A percentile compares a stretch with the other conserved stretches of the same genome.
Conservation (phyloP, 208 protist species). For the Entamoeba dispar region DNA sequence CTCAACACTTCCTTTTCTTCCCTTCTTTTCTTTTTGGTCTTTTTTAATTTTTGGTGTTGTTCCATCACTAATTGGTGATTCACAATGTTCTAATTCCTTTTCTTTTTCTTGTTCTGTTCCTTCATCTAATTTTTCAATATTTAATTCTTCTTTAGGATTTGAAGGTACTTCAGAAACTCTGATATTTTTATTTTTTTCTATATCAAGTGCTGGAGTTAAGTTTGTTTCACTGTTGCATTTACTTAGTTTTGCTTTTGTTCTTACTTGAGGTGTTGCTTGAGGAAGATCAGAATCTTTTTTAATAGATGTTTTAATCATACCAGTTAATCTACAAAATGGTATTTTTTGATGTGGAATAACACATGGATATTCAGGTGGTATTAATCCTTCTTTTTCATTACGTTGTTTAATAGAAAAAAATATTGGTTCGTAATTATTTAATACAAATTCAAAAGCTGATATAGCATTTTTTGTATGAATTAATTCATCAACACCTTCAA, state of each 20-base stretch:
- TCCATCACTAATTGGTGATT: background rate
- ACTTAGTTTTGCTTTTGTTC: too few species aligned
- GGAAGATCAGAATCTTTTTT: too few species aligned
- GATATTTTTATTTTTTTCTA: background rate
- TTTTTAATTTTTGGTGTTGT: background rate
- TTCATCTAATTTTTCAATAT: background rate
- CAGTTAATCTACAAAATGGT: background rate
- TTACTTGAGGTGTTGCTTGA: too few species aligned
- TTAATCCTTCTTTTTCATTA: background rate
- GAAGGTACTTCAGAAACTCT: background rate
- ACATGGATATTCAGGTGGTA: background rate
- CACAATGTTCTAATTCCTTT: too few species aligned
- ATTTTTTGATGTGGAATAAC: background rate
- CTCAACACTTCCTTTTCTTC: background rate
- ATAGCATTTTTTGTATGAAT: background rate
- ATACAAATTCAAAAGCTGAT: background rate
- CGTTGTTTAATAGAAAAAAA: background rate
- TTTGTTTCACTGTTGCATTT: background rate
- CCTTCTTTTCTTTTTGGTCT: background rate
- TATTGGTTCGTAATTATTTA: background rate
- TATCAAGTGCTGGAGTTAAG: background rate
- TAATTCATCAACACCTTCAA: background rate
- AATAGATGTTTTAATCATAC: background rate
- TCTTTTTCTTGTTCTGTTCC: background rate
- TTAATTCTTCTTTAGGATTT: background rate